Base-by-base conservation (phyloP, 2,329 filamentous ascomycete genomes). In the Thelonectria blattea region DNA sequence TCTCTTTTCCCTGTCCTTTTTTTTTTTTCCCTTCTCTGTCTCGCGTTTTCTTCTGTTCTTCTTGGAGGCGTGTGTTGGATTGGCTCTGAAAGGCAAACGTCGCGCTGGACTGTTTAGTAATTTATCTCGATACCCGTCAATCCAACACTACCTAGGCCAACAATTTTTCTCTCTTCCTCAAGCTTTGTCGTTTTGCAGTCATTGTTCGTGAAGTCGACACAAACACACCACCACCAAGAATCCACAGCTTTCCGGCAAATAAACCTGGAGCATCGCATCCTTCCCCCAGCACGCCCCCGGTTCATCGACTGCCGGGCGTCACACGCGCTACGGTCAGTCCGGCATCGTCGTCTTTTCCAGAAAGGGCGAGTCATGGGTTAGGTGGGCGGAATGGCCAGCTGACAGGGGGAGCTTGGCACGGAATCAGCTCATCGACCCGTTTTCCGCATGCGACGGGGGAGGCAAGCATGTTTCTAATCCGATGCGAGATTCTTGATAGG, bases 51-150 rank as follows among this genome's bases (percentile, higher is more conserved):
- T 30, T 30, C 41, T 61, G 39, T 42, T 64, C 66, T 67, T 55
- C 50, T 67, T 45, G 67, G 63, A 65, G 67, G 63, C 47, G 66
- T 51, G 62, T 64, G 58, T 60, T 68, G 67, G 66, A 61, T 68
- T 66, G 66, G 61, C 66, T 65, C 58, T 62, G 48, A 58, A 70
- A 65, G 58, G 68, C 67, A 56, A 63, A 68, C 60, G 60, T 61
- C 54, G 62, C 64, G 66, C 39, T 68, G 67, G 63, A 64, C 66
- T 70, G 48, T 65, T 70, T 68, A 70, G 62, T 70, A 62, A 67
- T 70, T n/a, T 68, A 67, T 66, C 67, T 68, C 67, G 68, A 70
- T 70, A 70, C 68, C 68, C 68, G 59, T 70, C 67, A 70, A 70
- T 70, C 68, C 68, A 70, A 70, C 62, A 65, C 54, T 56, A n/a